These are phyloP conservation scores for Globisporangium sylvaticum DNA, from an alignment of 352 stramenopile genomes.

Conservation along the genomic window DNA sequence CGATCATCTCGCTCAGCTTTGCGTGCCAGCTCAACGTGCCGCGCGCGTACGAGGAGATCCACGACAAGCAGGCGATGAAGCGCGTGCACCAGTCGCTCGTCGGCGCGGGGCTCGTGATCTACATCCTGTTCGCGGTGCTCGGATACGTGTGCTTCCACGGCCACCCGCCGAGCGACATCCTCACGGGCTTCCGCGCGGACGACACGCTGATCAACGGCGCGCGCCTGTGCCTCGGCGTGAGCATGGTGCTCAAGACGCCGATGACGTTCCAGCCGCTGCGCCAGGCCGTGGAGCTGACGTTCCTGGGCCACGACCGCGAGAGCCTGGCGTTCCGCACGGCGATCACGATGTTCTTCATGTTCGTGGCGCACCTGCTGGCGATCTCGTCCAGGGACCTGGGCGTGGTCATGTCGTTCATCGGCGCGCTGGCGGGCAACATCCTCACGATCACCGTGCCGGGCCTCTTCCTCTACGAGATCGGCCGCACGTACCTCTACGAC, in stretches of 20 bases:
- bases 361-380: constrained; percentile 56
- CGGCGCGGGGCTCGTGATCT: constrained; percentile 44
- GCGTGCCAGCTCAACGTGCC: constrained; percentile 81
- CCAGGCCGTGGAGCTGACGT: constrained; percentile 70
- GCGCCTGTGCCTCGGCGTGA: constrained; percentile 61
- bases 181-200: constrained; percentile 66
- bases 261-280: constrained; percentile 85
- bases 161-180: constrained; percentile 78
- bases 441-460: constrained; percentile 69
- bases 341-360: constrained; percentile 70
- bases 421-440: constrained; percentile 65
- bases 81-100: constrained; percentile 65
- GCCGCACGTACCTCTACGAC: constrained; percentile 49
- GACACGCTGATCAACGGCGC: constrained; percentile 78
- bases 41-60: constrained; percentile 73
- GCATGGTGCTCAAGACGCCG: constrained; percentile 79
- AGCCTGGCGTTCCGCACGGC: constrained; percentile 60
- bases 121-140: constrained; percentile 62
- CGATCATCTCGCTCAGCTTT: constrained; percentile 80
- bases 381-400: constrained; percentile 60
- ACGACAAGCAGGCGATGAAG: constrained; percentile 65
- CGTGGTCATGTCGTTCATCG: constrained; percentile 75
- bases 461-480: constrained; percentile 73
- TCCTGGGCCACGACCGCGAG: constrained; percentile 65
- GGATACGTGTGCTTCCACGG: constrained; percentile 80